phyloP scores from a whole-genome alignment of 179 eudicot genomes.

The Amaranthus tricolor region DNA sequence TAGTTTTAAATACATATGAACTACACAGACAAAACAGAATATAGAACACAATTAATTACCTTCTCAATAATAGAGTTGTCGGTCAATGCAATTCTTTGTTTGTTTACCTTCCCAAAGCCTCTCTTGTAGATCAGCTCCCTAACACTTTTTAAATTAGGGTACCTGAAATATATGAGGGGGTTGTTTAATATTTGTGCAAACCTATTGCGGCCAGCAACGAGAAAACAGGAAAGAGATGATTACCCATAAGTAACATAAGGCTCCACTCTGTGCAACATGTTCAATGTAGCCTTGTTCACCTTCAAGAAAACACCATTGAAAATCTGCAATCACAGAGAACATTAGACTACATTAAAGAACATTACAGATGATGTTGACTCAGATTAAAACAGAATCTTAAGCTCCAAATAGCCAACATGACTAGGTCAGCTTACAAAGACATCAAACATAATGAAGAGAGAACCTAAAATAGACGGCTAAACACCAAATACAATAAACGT shows the following conservation, averaged over 20 bases:
- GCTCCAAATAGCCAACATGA: background rate
- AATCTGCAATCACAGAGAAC: conserved; percentile 26
- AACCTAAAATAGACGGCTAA: background rate
- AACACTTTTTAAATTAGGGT: conserved; percentile 75
- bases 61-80: conserved; percentile 71
- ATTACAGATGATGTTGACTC: too few species aligned
- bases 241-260: conserved; percentile 54
- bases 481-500: background rate
- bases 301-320: conserved; percentile 53
- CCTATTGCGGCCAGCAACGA: background rate
- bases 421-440: too few species aligned
- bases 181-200: background rate
- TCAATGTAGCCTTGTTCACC: conserved; percentile 51
- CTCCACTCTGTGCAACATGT: conserved; percentile 56
- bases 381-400: too few species aligned
- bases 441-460: too few species aligned
- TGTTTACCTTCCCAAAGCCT: conserved; percentile 73
- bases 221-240: background rate
- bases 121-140: conserved; percentile 70
- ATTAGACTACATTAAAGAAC: background rate
- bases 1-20: too few species aligned
- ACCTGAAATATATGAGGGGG: conserved; percentile 22
- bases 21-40: too few species aligned
- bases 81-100: conserved; percentile 67
- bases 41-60: conserved; percentile 29